A percentile compares a stretch with the other conserved stretches of the same genome.
These are phyloP conservation scores for Nosema muscidifuracis DNA, from an alignment of 371 early-diverging fungal species.

Conservation along the genomic window DNA sequence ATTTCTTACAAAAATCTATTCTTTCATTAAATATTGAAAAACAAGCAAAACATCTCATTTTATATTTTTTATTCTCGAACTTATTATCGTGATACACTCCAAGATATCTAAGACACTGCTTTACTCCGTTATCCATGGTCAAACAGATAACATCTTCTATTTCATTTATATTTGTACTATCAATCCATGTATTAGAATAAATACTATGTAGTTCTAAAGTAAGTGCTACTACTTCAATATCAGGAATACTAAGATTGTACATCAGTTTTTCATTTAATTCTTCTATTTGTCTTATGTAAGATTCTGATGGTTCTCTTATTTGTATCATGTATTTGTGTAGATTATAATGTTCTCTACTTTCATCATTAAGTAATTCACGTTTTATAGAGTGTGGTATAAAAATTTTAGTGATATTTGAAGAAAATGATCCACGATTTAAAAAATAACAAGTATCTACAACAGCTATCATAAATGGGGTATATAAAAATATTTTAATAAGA, in stretches of 20 bases:
- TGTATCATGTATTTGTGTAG: slow-evolving; percentile 52
- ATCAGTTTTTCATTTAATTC: slow-evolving; percentile 17
- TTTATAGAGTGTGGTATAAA: slow-evolving; percentile 47
- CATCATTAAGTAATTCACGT: slow-evolving; percentile 50
- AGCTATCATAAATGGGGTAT: slow-evolving; percentile 46
- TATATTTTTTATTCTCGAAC: slow-evolving; percentile 29
- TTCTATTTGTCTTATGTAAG: slow-evolving; percentile 37
- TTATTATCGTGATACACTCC: slow-evolving; percentile 6
- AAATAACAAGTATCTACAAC: slow-evolving; percentile 58
- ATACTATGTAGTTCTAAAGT: slow-evolving; percentile 54
- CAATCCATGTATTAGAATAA: slow-evolving; percentile 31
- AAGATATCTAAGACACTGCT: slow-evolving; percentile 24
- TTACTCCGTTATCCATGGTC: slow-evolving; percentile 48
- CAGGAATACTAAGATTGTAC: slow-evolving; percentile 43
- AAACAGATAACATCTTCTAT: slow-evolving; percentile 37
- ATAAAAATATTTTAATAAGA: too few relatives aligned
- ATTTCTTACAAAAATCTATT: slow-evolving; percentile 53
- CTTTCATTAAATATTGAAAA: slow-evolving; percentile 35
- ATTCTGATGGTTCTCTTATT: slow-evolving; percentile 49
- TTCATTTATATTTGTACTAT: neutral
- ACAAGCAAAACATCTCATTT: slow-evolving; percentile 48
- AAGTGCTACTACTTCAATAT: slow-evolving; percentile 57
- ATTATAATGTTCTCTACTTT: slow-evolving; percentile 30
- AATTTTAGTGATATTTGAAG: slow-evolving; percentile 31
- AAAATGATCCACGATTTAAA: slow-evolving; percentile 30